Base-by-base conservation (phyloP, 192 early-diverging fungal genomes). In the Umbelopsis isabellina region DNA sequence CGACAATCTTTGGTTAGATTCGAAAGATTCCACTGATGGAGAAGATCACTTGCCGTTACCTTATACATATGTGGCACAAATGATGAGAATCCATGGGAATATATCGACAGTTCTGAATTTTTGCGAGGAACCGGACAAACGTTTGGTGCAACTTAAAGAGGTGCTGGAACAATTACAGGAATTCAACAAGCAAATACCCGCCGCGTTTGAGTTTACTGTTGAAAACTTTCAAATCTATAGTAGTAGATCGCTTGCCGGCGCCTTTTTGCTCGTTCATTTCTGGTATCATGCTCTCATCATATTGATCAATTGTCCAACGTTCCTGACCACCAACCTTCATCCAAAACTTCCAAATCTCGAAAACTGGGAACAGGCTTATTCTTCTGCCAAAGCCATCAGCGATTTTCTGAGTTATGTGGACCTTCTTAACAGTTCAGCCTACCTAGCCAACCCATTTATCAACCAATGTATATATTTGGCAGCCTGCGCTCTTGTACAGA, bases 241-340 rank as follows among this genome's bases (percentile, higher is more conserved):
- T 18, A 30, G 33, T 4, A 25, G 55, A 33, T 61, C 55, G 23
- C 55, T 27, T n/a, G 55, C 55, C 13, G 55, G 55, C 21, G 55
- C 25, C 2, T 61, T 61, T 61, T 35, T 61, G 5, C 25, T 61
- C 0, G 55, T 61, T 35, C 55, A 61, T 30, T 61, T 61, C 33
- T 61, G 55, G 55, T 27, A 18, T 16, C 55, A 61, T 61, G 55
- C 55, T 18, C 55, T 61, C 13, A n/a, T 61, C 55, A 61, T 61
- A n/a, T 30, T 61, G 30, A 25, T 61, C 55, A 61, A 61, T 61
- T 61, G 55, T 30, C 55, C 55, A 3, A 61, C 55, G 4, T 61
- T 61, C 30, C 13, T 61, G 55, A 35, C 27, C 7, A 61, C 55
- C 25, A 35, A 61, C 7, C 55, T 61, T 25, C 21, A 61, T n/a